Base-by-base conservation (phyloP, 768 basidiomycete genomes). In the Tricholoma sp. region DNA sequence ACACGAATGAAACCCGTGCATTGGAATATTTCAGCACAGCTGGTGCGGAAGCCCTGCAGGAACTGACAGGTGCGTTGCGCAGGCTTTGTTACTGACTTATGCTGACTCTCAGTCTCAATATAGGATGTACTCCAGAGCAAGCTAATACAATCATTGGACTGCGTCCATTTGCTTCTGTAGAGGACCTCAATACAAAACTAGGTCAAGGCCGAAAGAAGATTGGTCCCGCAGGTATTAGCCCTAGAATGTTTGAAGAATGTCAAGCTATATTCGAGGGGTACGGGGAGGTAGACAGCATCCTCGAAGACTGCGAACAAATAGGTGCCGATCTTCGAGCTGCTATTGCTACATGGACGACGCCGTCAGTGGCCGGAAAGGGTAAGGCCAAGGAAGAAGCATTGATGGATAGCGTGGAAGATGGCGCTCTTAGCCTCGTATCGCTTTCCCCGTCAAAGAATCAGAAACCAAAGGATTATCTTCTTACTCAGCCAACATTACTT, bases 231-330 rank as follows among this genome's bases (percentile, higher is more conserved):
- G 95, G 96, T 18, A 85, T 99, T 64, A 94, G 93, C 59, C 80
- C 90, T 57, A 84, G 89, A 55, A 79, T 98, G 69, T 92, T 98
- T 67, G 93, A 96, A 65, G 93, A 95, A 61, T 94, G 91, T 68
- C 83, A 83, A 54, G 79, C 83, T 39, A 89, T 97, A 63, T 88
- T 98, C 66, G 74, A 81, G 54, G 91, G 89, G 7, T 98, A 96
- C 65, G 84, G 85, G 10, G 83, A 86, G 36, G 94, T 98, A 54
- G 97, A 99, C 69, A 82, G 77, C 58, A 86, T 98, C 60, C 82
- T 99, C 12, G 84, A 85, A 68, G 84, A 89, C 54, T 98, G 96
- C 69, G 94, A 98, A 70, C 74, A 77, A 54, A 93, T 94, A 63
- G 96, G 95, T 17, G 76, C 81, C 2, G 77, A 82, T 54, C 80